Evolutionary conservation across 441 rosid species (phyloP).

Genomic region (Gossypium gossypioides): DNA sequence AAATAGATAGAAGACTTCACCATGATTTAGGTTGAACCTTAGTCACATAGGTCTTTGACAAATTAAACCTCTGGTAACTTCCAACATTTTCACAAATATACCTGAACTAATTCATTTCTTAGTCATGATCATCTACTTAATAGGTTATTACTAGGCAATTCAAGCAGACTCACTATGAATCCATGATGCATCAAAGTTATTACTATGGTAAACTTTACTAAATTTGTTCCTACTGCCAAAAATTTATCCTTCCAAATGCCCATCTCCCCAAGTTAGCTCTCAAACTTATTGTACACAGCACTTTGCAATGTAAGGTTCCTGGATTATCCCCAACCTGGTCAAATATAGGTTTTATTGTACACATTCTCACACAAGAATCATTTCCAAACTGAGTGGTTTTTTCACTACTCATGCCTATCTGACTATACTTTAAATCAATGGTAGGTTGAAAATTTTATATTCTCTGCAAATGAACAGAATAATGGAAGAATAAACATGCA

Average conservation of each 20-base stretch:
- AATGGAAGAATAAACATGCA: neutral
- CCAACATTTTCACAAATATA: neutral
- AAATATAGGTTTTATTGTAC: neutral
- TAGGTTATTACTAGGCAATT: neutral
- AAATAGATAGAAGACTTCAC: neutral
- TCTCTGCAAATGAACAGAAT: neutral
- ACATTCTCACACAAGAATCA: neutral
- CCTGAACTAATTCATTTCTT: neutral
- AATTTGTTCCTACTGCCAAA: neutral
- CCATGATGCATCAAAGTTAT: neutral
- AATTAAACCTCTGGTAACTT: neutral
- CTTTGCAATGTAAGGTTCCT: neutral
- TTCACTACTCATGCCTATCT: neutral
- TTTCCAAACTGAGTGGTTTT: neutral
- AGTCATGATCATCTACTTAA: neutral
- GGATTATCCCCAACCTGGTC: neutral
- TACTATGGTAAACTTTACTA: neutral
- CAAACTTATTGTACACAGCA: neutral
- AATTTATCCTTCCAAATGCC: neutral
- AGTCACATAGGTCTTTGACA: neutral
- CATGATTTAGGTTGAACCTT: neutral
- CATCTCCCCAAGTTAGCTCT: neutral
- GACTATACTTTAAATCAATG: neutral
- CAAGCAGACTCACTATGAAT: neutral
- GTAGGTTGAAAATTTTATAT: neutral